Evolutionary conservation across 2,329 filamentous ascomycete genomes (phyloP).

Genomic region (Cercospora citrullina): DNA sequence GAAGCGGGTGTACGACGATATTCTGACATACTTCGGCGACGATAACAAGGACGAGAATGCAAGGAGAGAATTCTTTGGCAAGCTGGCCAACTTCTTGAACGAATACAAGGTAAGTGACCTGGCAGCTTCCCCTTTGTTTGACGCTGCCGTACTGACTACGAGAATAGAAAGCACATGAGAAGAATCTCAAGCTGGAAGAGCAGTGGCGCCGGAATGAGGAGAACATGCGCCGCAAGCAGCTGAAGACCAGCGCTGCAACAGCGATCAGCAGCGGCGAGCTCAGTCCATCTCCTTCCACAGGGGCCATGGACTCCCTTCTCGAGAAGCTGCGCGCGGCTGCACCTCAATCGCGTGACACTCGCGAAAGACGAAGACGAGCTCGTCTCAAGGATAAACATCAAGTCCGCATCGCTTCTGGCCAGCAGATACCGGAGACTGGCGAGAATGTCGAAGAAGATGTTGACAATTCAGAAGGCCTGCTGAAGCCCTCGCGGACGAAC

Average conservation of each 20-base stretch:
- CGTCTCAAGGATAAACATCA: constrained; percentile 88
- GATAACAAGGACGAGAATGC: constrained; percentile 88
- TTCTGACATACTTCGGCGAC: constrained; percentile 95
- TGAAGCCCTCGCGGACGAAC: constrained; percentile 33
- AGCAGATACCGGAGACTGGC: constrained; percentile 72
- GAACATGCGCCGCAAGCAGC: constrained; percentile 84
- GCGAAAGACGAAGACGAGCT: constrained; percentile 82
- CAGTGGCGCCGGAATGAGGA: constrained; percentile 81
- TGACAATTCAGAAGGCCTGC: constrained; percentile 31
- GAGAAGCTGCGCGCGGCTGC: constrained; percentile 94
- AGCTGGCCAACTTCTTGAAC: constrained; percentile 82
- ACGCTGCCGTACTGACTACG: constrained; percentile 13
- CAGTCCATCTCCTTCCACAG: constrained; percentile 64
- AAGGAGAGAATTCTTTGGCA: constrained; percentile 92
- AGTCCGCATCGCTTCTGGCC: constrained; percentile 83
- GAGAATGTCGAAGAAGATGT: constrained; percentile 32
- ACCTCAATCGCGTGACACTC: constrained; percentile 82
- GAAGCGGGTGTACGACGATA: constrained; percentile 86
- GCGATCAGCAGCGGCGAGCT: constrained; percentile 38
- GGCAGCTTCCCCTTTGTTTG: background rate
- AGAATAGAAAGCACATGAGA: constrained; percentile 76
- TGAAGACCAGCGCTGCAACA: constrained; percentile 52
- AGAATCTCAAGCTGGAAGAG: constrained; percentile 84
- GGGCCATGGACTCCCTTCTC: constrained; percentile 92
- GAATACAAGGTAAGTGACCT: constrained; percentile 74